phyloP scores from a whole-genome alignment of 1,284 basidiomycete species.

The Dichomitus squalens region DNA sequence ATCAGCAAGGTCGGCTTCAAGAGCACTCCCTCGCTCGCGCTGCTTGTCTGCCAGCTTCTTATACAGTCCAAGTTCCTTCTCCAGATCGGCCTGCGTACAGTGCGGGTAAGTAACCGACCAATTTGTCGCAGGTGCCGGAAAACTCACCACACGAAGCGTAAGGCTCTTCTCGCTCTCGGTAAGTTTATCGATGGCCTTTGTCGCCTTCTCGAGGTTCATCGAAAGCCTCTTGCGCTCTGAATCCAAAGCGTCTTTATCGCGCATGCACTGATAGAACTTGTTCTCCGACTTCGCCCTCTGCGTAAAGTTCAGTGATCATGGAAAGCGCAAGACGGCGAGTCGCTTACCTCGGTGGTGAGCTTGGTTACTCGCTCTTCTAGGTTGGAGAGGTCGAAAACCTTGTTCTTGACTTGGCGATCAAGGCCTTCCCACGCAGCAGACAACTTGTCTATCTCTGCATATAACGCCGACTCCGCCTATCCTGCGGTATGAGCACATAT shows the following conservation, averaged over 20 bases:
- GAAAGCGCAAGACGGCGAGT: background rate
- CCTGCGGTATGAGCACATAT: background rate
- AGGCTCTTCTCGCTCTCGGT: constrained; percentile 63
- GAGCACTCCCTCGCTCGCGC: constrained; percentile 39
- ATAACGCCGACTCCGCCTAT: constrained; percentile 78
- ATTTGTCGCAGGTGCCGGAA: background rate
- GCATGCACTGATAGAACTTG: constrained; percentile 92
- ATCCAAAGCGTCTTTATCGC: constrained; percentile 84
- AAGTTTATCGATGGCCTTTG: constrained; percentile 73
- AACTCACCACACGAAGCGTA: constrained; percentile 11
- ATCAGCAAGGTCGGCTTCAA: constrained; percentile 34
- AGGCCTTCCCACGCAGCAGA: constrained; percentile 89
- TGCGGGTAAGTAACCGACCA: background rate
- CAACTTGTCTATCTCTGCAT: constrained; percentile 85
- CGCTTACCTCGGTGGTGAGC: constrained; percentile 61
- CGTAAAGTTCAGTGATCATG: background rate
- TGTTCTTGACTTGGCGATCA: constrained; percentile 81
- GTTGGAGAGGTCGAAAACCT: constrained; percentile 79
- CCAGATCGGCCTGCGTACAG: constrained; percentile 29
- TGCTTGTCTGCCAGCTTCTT: constrained; percentile 45
- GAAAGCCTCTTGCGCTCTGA: constrained; percentile 73
- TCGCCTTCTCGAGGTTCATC: constrained; percentile 77
- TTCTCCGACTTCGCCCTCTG: constrained; percentile 94
- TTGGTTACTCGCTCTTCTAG: constrained; percentile 80
- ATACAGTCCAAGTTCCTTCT: constrained; percentile 47